phyloP scores from a whole-genome alignment of 768 basidiomycete species.

The Russula sp. region DNA sequence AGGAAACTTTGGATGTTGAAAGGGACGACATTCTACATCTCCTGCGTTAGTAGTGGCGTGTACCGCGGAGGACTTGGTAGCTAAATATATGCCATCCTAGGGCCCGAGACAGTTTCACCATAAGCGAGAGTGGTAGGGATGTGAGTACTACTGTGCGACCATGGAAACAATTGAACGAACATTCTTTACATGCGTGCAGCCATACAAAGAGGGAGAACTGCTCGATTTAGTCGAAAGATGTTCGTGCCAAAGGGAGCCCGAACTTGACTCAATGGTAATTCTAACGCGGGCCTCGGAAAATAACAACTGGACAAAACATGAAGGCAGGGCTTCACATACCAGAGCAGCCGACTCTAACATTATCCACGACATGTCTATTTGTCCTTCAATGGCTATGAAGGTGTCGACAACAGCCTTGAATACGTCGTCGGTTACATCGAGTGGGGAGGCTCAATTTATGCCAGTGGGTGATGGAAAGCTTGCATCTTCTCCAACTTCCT shows the following conservation, averaged over 20 bases:
- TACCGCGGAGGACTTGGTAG: slow-evolving; percentile 49
- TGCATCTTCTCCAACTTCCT: slow-evolving; percentile 61
- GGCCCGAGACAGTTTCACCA: slow-evolving; percentile 33
- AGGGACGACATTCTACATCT: slow-evolving; percentile 78
- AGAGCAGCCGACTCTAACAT: slow-evolving; percentile 34
- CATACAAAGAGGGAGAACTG: slow-evolving; percentile 64
- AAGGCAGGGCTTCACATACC: slow-evolving; percentile 33
- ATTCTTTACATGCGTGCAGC: slow-evolving; percentile 53
- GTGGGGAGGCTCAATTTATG: slow-evolving; percentile 41
- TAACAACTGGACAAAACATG: neutral
- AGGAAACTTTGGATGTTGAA: slow-evolving; percentile 67
- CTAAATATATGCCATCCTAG: slow-evolving; percentile 62
- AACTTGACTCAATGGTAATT: slow-evolving; percentile 49
- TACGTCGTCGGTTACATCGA: slow-evolving; percentile 64
- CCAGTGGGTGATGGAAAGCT: slow-evolving; percentile 39
- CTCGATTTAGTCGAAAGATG: slow-evolving; percentile 53
- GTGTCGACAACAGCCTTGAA: slow-evolving; percentile 44
- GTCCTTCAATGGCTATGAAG: slow-evolving; percentile 50
- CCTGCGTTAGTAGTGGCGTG: slow-evolving; percentile 53
- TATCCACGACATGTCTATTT: slow-evolving; percentile 73
- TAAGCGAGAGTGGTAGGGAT: neutral
- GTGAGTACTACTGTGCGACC: slow-evolving; percentile 50
- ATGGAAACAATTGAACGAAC: slow-evolving; percentile 70
- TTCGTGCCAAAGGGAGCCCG: slow-evolving; percentile 59
- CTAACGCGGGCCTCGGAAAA: slow-evolving; percentile 41